Percentiles rank a stretch among this genome's conserved stretches.
Conservation (phyloP, 345 rosid genomes). For the Mallotus nudiflorus region DNA sequence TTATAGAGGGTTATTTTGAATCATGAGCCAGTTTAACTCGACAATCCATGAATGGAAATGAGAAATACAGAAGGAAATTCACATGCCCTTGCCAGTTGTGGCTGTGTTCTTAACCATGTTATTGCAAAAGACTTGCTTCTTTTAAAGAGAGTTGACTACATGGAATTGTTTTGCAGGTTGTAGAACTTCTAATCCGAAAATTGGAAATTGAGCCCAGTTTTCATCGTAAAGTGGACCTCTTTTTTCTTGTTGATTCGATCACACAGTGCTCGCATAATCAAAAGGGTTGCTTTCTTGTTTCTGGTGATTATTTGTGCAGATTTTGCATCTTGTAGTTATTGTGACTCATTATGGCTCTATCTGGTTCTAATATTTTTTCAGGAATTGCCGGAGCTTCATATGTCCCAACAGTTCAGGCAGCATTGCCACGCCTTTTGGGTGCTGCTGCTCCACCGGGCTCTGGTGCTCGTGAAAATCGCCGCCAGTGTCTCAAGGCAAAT, state of each 20-base stretch:
- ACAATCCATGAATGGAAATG: not conserved
- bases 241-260: conserved; percentile 95
- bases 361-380: conserved; percentile 12
- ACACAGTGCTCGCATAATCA: conserved; percentile 90
- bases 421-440: conserved; percentile 89
- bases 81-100: not conserved
- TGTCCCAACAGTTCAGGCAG: conserved; percentile 80
- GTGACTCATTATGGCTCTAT: not conserved
- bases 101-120: not conserved
- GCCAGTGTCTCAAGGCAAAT: conserved; percentile 87
- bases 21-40: not conserved
- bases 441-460: conserved; percentile 92
- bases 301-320: not conserved
- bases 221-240: conserved; percentile 82
- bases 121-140: not conserved
- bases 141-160: not conserved
- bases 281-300: conserved; percentile 47
- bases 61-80: not conserved
- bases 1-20: not conserved
- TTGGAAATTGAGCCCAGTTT: conserved; percentile 83
- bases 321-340: not conserved
- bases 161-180: conserved; percentile 56
- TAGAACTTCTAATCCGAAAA: conserved; percentile 83
- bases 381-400: conserved; percentile 88
- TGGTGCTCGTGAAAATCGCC: conserved; percentile 91